These are phyloP conservation scores for Cylindrotheca closterium DNA, from an alignment of 108 stramenopile genomes.

Conservation along the genomic window DNA sequence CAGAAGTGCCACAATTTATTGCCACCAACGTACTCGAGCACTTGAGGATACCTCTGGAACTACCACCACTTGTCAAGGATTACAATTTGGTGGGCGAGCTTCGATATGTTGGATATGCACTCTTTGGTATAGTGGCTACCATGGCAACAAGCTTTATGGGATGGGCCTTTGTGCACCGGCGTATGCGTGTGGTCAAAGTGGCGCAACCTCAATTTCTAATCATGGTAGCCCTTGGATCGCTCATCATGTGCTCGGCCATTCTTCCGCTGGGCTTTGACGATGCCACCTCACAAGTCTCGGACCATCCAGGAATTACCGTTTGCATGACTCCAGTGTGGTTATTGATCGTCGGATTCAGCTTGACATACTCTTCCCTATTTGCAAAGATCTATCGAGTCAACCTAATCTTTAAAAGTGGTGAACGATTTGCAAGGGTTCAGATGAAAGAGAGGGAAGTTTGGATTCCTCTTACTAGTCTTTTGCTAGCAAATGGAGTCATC, in stretches of 20 bases:
- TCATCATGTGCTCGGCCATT: conserved; percentile 48
- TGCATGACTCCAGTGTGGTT: too few relatives aligned
- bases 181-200: conserved; percentile 18
- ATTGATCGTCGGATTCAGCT: too few relatives aligned
- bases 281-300: too few relatives aligned
- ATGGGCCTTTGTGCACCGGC: conserved; percentile 31
- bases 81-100: conserved; percentile 27
- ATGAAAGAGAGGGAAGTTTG: too few relatives aligned
- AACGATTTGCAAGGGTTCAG: too few relatives aligned
- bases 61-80: conserved; percentile 18
- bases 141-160: background rate
- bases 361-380: conserved; percentile 22
- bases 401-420: too few relatives aligned
- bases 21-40: conserved; percentile 16
- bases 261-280: conserved; percentile 46
- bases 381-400: conserved; percentile 18
- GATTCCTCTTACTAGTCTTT: too few relatives aligned
- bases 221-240: conserved; percentile 44
- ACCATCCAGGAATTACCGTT: too few relatives aligned
- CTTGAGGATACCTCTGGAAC: conserved; percentile 23
- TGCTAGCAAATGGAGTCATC: too few relatives aligned
- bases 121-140: conserved; percentile 1
- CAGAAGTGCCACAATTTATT: conserved; percentile 1
- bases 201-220: conserved; percentile 52
- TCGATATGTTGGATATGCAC: conserved; percentile 12